phyloP scores from a whole-genome alignment of 169 alveolate species.

The Plasmodium sp. region DNA sequence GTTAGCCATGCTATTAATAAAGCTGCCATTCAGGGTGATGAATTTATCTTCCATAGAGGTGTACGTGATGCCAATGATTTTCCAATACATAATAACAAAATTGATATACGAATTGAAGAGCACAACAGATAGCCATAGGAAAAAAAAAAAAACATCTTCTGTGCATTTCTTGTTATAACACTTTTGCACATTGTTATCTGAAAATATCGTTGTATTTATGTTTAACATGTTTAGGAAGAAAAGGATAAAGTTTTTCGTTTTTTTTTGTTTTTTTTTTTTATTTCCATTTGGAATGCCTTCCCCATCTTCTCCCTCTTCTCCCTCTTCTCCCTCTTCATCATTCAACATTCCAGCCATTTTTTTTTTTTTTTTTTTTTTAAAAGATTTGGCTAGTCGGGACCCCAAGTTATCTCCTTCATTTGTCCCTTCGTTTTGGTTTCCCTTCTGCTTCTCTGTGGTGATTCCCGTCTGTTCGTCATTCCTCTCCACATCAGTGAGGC shows the following conservation, averaged over 20 bases:
- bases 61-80: slow-evolving; percentile 48
- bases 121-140: slow-evolving; percentile 49
- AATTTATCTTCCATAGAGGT: slow-evolving; percentile 33
- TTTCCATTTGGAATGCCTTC: not conserved
- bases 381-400: slow-evolving; percentile 8
- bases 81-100: slow-evolving; percentile 66
- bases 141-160: slow-evolving; percentile 27
- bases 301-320: not conserved
- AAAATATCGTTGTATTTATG: not conserved
- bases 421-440: not conserved
- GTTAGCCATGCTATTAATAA: slow-evolving; percentile 31
- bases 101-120: slow-evolving; percentile 39
- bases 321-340: not conserved
- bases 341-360: not conserved
- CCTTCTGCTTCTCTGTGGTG: not conserved
- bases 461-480: not conserved
- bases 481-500: not conserved
- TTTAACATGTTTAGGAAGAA: not conserved
- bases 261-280: not conserved
- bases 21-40: slow-evolving; percentile 41
- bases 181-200: not conserved
- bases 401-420: not conserved
- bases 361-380: slow-evolving; percentile 29
- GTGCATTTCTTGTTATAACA: slow-evolving; percentile 51
- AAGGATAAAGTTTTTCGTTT: not conserved